Evolutionary conservation across 2,329 filamentous ascomycete genomes (phyloP), one percentile per base, ranked within the genome.

Genomic region (Fusarium poae): DNA sequence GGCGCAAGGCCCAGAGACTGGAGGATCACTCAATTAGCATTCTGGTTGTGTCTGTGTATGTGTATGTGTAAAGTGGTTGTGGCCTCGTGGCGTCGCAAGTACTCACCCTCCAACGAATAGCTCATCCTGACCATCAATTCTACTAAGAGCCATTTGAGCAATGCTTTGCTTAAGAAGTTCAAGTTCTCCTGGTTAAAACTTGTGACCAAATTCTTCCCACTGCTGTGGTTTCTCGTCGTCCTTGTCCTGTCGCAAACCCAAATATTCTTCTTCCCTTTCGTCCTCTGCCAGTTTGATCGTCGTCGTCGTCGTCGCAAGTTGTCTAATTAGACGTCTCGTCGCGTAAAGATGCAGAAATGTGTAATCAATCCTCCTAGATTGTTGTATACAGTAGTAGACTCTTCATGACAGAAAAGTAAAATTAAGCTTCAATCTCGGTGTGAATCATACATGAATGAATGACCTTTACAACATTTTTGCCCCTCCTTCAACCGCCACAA

Each of bases 1-100:
- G 89, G 62, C 90, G 89, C 67, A 97, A 82, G 42, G 91, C 89
- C 82, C 94, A 94, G 68, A 97, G 86, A 60, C 94, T 73, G n/a
- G 35, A 20, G 37, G 50, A 15, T 25, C 21, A 43, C 4, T 34
- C 23, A 11, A 45, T 72, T 40, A 74, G 56, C 57, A 63, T 53
- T 25, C 39, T 42, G 21, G 10, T 42, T 25, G 23, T 39, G 20
- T 44, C 13, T 39, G 44, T 27, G 45, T 37, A 29, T 25, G 23
- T 39, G 20, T 44, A 16, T 39, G 44, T 27, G 45, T 37, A 29
- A 48, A 45, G 35, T 37, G 57, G 30, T n/a, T 34, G 32, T 25
- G 7, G n/a, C n/a, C n/a, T n/a, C 45, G 44, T 25, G 56, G 52
- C 34, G 48, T 51, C 29, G 21, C 13, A 46, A 46, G 43, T 23